These are phyloP conservation scores for Apiotrichum gracile DNA, from an alignment of 1,284 basidiomycete genomes.

Conservation along the genomic window DNA sequence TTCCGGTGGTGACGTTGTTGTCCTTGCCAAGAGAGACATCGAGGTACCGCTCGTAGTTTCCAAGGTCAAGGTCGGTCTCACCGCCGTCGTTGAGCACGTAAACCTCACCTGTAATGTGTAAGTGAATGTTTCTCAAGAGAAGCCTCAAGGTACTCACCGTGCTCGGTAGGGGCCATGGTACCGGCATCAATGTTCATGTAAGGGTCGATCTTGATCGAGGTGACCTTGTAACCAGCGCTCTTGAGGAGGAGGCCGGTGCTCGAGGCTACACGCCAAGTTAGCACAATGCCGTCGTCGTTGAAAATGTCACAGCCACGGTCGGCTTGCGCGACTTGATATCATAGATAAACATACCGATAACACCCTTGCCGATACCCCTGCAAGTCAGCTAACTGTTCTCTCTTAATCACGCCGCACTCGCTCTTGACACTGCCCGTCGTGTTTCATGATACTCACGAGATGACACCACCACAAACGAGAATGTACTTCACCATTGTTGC, in stretches of 20 bases:
- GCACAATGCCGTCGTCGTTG: not conserved
- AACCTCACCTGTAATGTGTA: conserved; percentile 74
- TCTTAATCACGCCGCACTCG: too few relatives aligned
- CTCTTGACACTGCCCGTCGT: too few relatives aligned
- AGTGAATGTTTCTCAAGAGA: not conserved
- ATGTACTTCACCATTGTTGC: conserved; percentile 66
- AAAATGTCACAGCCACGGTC: too few relatives aligned
- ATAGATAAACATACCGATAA: conserved; percentile 63
- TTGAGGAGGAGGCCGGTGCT: conserved; percentile 95
- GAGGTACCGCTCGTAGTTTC: conserved; percentile 97
- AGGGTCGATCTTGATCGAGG: conserved; percentile 98
- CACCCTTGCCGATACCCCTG: conserved; percentile 89
- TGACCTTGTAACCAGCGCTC: conserved; percentile 91
- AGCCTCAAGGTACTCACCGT: conserved; percentile 61
- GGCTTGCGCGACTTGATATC: too few relatives aligned
- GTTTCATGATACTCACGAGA: conserved; percentile 52
- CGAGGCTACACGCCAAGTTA: conserved; percentile 58
- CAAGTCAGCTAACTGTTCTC: not conserved
- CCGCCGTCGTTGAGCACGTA: conserved; percentile 98
- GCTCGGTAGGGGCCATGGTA: conserved; percentile 97
- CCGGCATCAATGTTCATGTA: conserved; percentile 99
- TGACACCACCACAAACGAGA: conserved; percentile 81
- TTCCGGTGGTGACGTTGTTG: conserved; percentile 98
- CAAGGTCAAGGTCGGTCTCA: conserved; percentile 95
- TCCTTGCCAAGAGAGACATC: conserved; percentile 89